A percentile compares a stretch with the other conserved stretches of the same genome.
phyloP scores from a whole-genome alignment of 202 grass and related monocot genomes.

The Schoenoplectus triqueter region DNA sequence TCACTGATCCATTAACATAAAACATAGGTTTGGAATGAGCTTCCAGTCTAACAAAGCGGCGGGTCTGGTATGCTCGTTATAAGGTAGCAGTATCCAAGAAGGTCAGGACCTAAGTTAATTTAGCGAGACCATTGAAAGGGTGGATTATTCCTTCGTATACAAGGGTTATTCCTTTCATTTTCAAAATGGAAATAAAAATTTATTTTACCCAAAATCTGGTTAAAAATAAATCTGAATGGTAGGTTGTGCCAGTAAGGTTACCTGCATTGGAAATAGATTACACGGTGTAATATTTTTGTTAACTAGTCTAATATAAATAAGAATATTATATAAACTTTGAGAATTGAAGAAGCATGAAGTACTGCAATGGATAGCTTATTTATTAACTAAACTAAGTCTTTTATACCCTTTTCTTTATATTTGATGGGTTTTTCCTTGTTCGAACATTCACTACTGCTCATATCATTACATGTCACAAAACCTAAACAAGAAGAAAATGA shows the following conservation, averaged over 20 bases:
- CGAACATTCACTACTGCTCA: neutral
- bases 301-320: too few relatives aligned
- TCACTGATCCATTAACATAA: too few relatives aligned
- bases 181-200: neutral
- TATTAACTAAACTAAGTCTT: neutral
- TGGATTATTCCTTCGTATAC: too few relatives aligned
- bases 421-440: neutral
- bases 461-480: neutral
- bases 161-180: neutral
- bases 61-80: too few relatives aligned
- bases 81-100: too few relatives aligned
- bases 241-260: neutral
- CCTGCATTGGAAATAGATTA: neutral
- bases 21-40: too few relatives aligned
- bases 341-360: neutral
- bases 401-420: neutral
- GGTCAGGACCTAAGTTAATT: too few relatives aligned
- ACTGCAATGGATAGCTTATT: neutral
- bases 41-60: too few relatives aligned
- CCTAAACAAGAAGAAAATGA: too few relatives aligned
- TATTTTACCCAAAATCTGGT: neutral
- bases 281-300: too few relatives aligned
- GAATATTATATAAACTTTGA: too few relatives aligned
- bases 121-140: too few relatives aligned
- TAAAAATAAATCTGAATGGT: neutral